A percentile compares a stretch with the other conserved stretches of the same genome.
Conservation (phyloP, 805 yeast species). For the Candida xyloterini region DNA sequence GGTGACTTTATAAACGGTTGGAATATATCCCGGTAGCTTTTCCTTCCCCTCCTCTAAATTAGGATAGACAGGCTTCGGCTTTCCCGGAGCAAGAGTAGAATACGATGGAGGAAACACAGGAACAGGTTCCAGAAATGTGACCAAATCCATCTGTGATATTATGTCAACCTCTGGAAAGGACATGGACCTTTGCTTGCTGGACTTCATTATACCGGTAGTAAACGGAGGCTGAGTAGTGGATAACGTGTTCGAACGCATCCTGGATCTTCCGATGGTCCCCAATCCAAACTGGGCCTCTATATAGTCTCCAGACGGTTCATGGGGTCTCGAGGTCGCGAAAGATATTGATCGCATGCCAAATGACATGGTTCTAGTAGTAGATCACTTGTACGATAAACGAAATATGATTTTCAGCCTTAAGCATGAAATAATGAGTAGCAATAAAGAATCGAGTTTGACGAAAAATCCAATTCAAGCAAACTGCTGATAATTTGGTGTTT, state of each 20-base stretch:
- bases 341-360: background rate
- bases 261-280: background rate
- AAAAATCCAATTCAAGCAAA: background rate
- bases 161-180: slow-evolving; percentile 3
- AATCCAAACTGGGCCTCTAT: background rate
- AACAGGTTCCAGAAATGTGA: slow-evolving; percentile 31
- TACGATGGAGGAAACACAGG: slow-evolving; percentile 41
- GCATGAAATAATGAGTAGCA: background rate
- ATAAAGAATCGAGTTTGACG: no score
- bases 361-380: background rate
- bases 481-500: background rate
- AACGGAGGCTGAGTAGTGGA: slow-evolving; percentile 7
- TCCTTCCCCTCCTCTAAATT: slow-evolving; percentile 35
- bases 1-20: slow-evolving; percentile 62
- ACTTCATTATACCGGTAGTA: background rate
- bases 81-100: slow-evolving; percentile 34
- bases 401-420: no score
- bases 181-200: slow-evolving; percentile 7
- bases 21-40: slow-evolving; percentile 58
- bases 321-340: background rate
- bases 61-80: slow-evolving; percentile 34
- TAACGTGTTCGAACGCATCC: slow-evolving; percentile 1
- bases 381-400: background rate
- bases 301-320: background rate
- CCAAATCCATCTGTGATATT: slow-evolving; percentile 1